Percentiles rank a stretch among this genome's conserved stretches.
phyloP scores from a whole-genome alignment of 1,284 basidiomycete species.

The Cerrena zonata region DNA sequence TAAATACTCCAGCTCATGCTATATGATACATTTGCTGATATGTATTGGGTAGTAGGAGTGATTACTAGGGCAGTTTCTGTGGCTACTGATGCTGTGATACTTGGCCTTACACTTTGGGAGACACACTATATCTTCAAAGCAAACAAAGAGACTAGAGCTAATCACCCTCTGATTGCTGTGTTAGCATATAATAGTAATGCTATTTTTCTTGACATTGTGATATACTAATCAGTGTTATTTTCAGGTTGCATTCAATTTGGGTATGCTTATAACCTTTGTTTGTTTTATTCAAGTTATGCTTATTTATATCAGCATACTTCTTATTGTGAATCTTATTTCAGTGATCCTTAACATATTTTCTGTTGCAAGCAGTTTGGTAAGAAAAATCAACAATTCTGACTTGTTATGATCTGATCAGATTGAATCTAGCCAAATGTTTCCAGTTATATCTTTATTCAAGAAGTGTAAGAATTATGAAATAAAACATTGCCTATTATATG shows the following conservation, averaged over 20 bases:
- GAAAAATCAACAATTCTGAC: too few relatives aligned
- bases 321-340: background rate
- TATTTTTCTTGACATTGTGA: background rate
- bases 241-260: background rate
- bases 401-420: too few relatives aligned
- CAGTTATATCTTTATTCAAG: too few relatives aligned
- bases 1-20: background rate
- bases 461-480: too few relatives aligned
- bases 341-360: background rate
- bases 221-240: background rate
- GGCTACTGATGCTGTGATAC: background rate
- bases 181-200: background rate
- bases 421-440: too few relatives aligned
- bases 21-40: background rate
- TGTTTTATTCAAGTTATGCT: background rate
- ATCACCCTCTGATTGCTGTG: background rate
- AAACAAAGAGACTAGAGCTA: background rate
- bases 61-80: background rate
- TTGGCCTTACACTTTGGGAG: background rate
- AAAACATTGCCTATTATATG: too few relatives aligned
- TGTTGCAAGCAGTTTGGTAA: too few relatives aligned
- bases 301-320: background rate
- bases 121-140: background rate
- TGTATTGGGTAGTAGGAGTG: background rate
- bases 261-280: background rate